Evolutionary conservation across 176 grass and related monocot species (phyloP).

Genomic region (Oropetium thomaeum): DNA sequence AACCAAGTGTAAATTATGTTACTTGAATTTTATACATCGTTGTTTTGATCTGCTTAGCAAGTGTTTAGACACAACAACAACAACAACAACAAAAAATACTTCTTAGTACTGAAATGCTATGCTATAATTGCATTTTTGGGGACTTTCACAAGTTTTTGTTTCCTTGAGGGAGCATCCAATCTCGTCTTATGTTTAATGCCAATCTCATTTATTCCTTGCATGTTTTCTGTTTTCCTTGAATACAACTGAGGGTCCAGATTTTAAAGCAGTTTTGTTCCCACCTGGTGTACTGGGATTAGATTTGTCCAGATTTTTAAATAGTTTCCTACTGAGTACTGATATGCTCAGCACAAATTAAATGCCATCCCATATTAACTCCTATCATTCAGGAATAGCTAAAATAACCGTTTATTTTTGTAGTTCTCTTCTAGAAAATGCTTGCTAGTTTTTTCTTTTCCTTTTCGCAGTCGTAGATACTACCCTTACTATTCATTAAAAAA

Average conservation of each 20-base stretch:
- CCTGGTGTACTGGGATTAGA: no score
- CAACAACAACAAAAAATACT: no score
- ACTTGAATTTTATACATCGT: conserved; percentile 9
- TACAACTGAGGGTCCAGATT: not conserved
- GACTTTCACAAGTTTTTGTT: not conserved
- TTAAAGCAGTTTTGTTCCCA: not conserved
- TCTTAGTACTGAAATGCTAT: not conserved
- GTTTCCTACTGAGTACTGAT: no score
- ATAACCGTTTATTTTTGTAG: not conserved
- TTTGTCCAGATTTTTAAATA: no score
- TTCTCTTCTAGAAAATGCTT: not conserved
- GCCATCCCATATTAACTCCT: not conserved
- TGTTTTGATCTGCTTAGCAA: not conserved
- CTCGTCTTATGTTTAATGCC: not conserved
- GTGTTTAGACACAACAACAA: no score
- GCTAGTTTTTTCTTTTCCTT: not conserved
- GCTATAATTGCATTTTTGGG: not conserved
- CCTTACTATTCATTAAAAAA: not conserved
- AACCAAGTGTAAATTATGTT: not conserved
- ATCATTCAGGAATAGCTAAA: no score
- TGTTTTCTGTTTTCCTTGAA: not conserved
- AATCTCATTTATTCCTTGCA: not conserved
- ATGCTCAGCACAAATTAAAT: not conserved
- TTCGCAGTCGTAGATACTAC: not conserved
- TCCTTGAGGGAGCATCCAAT: not conserved